These are phyloP conservation scores for Syzygium grande DNA, from an alignment of 345 rosid genomes.

Conservation along the genomic window DNA sequence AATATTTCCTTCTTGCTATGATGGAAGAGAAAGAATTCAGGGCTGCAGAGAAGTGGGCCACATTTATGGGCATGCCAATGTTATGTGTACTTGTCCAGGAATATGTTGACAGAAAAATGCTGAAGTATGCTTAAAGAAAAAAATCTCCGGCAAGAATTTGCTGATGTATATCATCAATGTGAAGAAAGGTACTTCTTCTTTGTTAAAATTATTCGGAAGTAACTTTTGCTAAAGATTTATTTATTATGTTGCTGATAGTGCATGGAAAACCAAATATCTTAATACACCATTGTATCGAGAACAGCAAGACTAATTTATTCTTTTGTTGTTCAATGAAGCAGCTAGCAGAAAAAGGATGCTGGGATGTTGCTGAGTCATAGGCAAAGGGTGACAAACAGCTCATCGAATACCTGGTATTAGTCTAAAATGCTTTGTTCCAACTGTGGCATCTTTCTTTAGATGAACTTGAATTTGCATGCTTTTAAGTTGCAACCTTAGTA, in stretches of 20 bases:
- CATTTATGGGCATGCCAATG: conserved; percentile 80
- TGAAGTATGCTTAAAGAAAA: conserved; percentile 72
- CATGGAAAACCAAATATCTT: neutral
- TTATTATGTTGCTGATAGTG: neutral
- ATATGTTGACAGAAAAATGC: conserved; percentile 64
- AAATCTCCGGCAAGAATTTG: conserved; percentile 64
- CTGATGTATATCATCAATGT: conserved; percentile 57
- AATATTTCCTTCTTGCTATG: conserved; percentile 71
- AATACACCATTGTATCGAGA: neutral
- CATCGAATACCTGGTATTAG: conserved; percentile 68
- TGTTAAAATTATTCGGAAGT: neutral
- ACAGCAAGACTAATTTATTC: neutral
- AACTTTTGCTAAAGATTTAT: neutral
- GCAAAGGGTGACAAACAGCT: conserved; percentile 57
- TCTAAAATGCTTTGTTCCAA: neutral
- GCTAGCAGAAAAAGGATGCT: conserved; percentile 79
- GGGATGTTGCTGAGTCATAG: conserved; percentile 91
- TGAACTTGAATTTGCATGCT: neutral
- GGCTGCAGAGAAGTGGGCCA: conserved; percentile 97
- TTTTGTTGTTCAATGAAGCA: conserved; percentile 57
- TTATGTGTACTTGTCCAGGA: conserved; percentile 57
- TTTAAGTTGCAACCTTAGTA: neutral
- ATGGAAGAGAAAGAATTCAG: conserved; percentile 52
- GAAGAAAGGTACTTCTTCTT: conserved; percentile 54
- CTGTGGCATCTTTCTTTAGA: neutral